Evolutionary conservation across 345 rosid species (phyloP).

Genomic region (Brassica cretica): DNA sequence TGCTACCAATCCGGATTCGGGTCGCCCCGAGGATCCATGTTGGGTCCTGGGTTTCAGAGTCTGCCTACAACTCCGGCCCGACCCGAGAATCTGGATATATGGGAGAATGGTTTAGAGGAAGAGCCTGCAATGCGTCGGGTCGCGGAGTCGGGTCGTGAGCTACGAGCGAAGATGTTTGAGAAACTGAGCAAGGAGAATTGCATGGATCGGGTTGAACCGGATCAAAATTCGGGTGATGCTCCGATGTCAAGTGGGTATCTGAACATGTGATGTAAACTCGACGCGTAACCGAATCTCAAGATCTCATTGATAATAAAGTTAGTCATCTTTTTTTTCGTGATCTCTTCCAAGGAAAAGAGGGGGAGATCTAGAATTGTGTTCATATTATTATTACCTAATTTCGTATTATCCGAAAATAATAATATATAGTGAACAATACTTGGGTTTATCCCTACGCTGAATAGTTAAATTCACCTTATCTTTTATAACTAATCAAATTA

Average conservation of each 20-base stretch:
- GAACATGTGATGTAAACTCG: conserved; percentile 50
- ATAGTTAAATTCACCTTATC: no score
- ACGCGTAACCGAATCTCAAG: conserved; percentile 1
- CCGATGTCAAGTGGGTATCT: conserved; percentile 86
- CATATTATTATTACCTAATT: conserved; percentile 35
- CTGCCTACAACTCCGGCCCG: conserved; percentile 54
- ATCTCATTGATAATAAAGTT: background rate
- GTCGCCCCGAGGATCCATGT: conserved; percentile 50
- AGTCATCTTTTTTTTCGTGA: background rate
- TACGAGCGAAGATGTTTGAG: conserved; percentile 48
- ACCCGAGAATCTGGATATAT: conserved; percentile 41
- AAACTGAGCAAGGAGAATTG: conserved; percentile 52
- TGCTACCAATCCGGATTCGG: conserved; percentile 34
- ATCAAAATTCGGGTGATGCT: conserved; percentile 13
- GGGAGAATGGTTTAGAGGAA: conserved; percentile 46
- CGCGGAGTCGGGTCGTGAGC: conserved; percentile 68
- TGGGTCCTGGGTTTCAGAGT: conserved; percentile 58
- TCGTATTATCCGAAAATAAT: conserved; percentile 18
- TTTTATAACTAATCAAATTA: no score
- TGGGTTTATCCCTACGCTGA: no score
- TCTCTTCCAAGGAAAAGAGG: conserved; percentile 9
- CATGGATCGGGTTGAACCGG: conserved; percentile 38
- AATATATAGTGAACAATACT: no score
- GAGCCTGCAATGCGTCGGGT: conserved; percentile 66
- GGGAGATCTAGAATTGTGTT: conserved; percentile 23